A percentile compares a stretch with the other conserved stretches of the same genome.
These are phyloP conservation scores for Lichtheimia ornata DNA, from an alignment of 371 early-diverging fungal species.

Conservation along the genomic window DNA sequence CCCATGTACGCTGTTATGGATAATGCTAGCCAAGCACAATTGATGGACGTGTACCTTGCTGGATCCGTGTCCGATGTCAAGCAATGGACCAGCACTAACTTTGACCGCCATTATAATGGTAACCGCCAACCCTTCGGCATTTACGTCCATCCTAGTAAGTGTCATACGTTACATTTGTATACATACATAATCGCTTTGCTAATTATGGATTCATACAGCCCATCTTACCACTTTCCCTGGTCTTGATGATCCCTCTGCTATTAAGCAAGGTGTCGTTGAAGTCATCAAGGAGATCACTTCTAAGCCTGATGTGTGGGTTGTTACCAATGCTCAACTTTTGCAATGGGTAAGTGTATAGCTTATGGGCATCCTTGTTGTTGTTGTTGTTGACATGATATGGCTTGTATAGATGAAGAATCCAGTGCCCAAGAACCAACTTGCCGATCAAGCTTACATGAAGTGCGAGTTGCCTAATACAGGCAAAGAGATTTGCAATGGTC, in stretches of 20 bases:
- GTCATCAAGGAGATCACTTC: conserved; percentile 50
- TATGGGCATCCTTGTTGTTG: not conserved
- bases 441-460: conserved; percentile 59
- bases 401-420: conserved; percentile 61
- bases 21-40: conserved; percentile 45
- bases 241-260: conserved; percentile 32
- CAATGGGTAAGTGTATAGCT: conserved; percentile 45
- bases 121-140: conserved; percentile 73
- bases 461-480: conserved; percentile 61
- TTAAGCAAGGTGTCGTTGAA: conserved; percentile 40
- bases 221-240: conserved; percentile 39
- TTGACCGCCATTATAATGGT: conserved; percentile 66
- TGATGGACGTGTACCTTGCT: conserved; percentile 74
- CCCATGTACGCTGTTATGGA: conserved; percentile 64
- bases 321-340: conserved; percentile 65
- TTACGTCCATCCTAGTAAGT: conserved; percentile 57
- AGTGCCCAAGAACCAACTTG: conserved; percentile 61
- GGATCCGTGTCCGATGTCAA: conserved; percentile 50
- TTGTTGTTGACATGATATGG: not conserved
- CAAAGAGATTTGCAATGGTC: conserved; percentile 77
- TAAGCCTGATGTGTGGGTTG: conserved; percentile 70
- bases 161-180: not conserved
- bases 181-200: too few relatives aligned
- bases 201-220: conserved; percentile 16
- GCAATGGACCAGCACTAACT: conserved; percentile 58